Evolutionary conservation across 768 basidiomycete species (phyloP).

Genomic region (Termitomyces heimii): DNA sequence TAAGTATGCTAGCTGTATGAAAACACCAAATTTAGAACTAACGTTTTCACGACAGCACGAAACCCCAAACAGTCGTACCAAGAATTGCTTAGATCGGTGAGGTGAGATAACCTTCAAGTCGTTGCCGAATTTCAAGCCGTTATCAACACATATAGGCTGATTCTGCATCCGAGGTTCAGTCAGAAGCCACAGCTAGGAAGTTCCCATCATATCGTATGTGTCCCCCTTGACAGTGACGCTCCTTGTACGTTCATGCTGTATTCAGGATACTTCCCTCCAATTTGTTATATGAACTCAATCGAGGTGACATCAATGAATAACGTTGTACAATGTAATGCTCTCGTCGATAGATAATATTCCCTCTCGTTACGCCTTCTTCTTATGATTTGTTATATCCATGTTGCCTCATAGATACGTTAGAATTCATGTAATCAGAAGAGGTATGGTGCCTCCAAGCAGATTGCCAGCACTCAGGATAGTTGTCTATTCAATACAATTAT

Average conservation of each 20-base stretch:
- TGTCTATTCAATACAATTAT: not conserved
- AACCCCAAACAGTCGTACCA: slow-evolving; percentile 62
- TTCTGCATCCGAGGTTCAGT: slow-evolving; percentile 53
- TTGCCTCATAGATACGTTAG: not conserved
- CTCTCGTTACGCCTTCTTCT: not conserved
- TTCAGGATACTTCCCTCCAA: slow-evolving; percentile 28
- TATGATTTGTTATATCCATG: not conserved
- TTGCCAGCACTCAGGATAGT: not conserved
- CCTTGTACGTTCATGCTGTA: not conserved
- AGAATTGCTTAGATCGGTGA: slow-evolving; percentile 50
- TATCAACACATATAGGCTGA: slow-evolving; percentile 27
- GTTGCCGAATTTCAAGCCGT: not conserved
- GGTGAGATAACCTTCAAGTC: slow-evolving; percentile 28
- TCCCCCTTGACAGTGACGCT: not conserved
- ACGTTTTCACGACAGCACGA: slow-evolving; percentile 20
- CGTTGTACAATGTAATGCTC: slow-evolving; percentile 1
- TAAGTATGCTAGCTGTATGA: slow-evolving; percentile 28
- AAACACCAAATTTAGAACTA: not conserved
- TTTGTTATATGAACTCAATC: slow-evolving; percentile 18
- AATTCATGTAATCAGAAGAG: not conserved
- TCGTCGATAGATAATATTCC: not conserved
- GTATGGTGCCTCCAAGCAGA: not conserved
- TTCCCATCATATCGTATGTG: slow-evolving; percentile 58
- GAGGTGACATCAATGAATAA: not conserved
- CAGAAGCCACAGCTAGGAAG: slow-evolving; percentile 73